phyloP scores from a whole-genome alignment of 495 filamentous ascomycete species.

The Chaetomium cochliodes region DNA sequence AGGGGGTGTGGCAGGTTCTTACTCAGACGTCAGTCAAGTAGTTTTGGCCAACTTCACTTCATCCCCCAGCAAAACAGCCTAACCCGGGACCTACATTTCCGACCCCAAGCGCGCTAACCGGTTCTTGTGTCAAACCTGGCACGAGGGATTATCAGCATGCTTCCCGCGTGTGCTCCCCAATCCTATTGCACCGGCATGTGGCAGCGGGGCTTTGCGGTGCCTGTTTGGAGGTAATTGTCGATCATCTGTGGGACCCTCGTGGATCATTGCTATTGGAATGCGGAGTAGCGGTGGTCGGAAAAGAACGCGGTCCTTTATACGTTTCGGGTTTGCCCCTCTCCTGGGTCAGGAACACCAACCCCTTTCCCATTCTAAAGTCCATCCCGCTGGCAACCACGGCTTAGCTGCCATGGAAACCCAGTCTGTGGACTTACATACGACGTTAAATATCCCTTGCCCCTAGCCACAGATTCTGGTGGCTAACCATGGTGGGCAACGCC shows the following conservation, averaged over 20 bases:
- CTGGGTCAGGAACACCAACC: neutral
- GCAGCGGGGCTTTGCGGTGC: neutral
- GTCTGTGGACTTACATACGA: neutral
- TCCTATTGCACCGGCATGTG: neutral
- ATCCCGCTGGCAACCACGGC: neutral
- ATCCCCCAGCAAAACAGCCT: neutral
- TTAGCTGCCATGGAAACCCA: neutral
- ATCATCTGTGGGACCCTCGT: neutral
- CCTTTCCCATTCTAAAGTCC: neutral
- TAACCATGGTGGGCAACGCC: slow-evolving; percentile 19
- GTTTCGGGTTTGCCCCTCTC: neutral
- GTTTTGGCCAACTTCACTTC: neutral
- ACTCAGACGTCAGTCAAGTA: neutral
- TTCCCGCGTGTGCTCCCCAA: neutral
- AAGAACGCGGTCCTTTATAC: neutral
- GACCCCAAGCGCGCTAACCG: neutral
- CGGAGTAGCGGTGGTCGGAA: neutral
- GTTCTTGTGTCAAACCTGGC: neutral
- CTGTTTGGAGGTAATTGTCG: neutral
- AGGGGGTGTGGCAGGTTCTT: neutral
- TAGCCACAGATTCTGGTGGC: neutral
- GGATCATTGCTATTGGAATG: neutral
- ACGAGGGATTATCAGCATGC: neutral
- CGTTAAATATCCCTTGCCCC: neutral
- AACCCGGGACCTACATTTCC: neutral